A percentile compares a stretch with the other conserved stretches of the same genome.
Conservation (phyloP, 805 yeast species). For the Metschnikowia lachancei region DNA sequence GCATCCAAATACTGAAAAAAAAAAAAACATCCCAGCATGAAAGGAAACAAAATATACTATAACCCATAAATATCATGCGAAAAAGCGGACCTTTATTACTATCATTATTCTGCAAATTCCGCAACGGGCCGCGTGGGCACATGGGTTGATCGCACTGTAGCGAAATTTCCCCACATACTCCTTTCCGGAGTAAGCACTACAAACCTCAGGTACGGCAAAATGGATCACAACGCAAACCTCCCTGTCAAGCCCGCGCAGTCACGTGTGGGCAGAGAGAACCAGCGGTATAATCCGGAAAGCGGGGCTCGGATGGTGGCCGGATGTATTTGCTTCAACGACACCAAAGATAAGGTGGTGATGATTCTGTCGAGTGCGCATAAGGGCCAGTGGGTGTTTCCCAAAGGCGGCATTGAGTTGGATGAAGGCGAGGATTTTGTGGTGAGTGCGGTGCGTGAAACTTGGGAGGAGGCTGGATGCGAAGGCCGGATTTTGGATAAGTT, state of each 20-base stretch:
- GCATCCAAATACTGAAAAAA: too few species aligned
- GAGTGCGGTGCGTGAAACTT: constrained; percentile 82
- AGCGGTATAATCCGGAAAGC: constrained; percentile 52
- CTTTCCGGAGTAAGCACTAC: background rate
- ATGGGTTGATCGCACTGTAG: too few species aligned
- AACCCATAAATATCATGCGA: too few species aligned
- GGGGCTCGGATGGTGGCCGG: constrained; percentile 95
- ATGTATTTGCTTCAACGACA: constrained; percentile 65
- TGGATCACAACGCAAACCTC: constrained; percentile 14
- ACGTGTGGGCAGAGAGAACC: constrained; percentile 58
- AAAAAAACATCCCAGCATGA: too few species aligned
- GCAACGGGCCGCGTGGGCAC: background rate
- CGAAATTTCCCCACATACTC: background rate
- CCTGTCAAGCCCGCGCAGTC: constrained; percentile 16
- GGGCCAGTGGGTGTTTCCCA: constrained; percentile 84
- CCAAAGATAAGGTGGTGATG: constrained; percentile 65
- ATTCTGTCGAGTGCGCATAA: constrained; percentile 69
- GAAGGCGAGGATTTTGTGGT: constrained; percentile 50
- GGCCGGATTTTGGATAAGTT: constrained; percentile 58
- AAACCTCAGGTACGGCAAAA: background rate
- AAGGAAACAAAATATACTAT: too few species aligned
- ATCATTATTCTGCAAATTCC: background rate
- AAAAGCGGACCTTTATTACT: too few species aligned
- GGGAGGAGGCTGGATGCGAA: constrained; percentile 96
- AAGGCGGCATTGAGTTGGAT: constrained; percentile 92